phyloP scores from a whole-genome alignment of 495 filamentous ascomycete species.

The Penicillium daleae region DNA sequence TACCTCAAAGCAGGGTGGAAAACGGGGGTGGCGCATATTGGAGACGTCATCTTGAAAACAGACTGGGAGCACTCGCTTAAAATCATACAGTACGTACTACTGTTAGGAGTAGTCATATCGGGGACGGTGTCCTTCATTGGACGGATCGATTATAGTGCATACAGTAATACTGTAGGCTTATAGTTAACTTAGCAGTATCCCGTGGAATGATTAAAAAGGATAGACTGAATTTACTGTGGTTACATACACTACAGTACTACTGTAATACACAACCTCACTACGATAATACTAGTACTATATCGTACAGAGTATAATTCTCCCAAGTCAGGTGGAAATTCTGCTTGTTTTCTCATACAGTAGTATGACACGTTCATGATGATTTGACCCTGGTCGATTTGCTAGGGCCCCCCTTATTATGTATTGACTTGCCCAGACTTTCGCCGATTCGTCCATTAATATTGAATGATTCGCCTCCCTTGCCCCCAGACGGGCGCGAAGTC shows the following conservation, averaged over 20 bases:
- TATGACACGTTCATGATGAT: conserved; percentile 1
- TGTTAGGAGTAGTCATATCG: no score
- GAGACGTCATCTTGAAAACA: background rate
- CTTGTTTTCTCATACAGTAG: background rate
- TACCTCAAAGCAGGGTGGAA: background rate
- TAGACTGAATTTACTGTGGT: no score
- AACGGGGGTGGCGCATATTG: background rate
- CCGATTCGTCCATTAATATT: background rate
- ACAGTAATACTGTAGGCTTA: no score
- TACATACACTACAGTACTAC: no score
- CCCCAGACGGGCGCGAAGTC: conserved; percentile 13
- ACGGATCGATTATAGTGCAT: background rate
- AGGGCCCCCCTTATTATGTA: conserved; percentile 8
- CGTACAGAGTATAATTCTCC: no score
- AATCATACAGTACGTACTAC: background rate
- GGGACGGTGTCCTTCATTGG: no score
- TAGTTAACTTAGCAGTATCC: background rate
- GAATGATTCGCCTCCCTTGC: conserved; percentile 11
- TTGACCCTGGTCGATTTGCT: background rate
- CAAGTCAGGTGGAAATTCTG: background rate
- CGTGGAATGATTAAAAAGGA: background rate
- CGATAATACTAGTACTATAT: background rate
- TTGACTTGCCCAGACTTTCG: conserved; percentile 4
- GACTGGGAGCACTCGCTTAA: background rate
- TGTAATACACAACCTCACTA: no score